phyloP scores from a whole-genome alignment of 495 filamentous ascomycete genomes.

The Xylaria venustula region DNA sequence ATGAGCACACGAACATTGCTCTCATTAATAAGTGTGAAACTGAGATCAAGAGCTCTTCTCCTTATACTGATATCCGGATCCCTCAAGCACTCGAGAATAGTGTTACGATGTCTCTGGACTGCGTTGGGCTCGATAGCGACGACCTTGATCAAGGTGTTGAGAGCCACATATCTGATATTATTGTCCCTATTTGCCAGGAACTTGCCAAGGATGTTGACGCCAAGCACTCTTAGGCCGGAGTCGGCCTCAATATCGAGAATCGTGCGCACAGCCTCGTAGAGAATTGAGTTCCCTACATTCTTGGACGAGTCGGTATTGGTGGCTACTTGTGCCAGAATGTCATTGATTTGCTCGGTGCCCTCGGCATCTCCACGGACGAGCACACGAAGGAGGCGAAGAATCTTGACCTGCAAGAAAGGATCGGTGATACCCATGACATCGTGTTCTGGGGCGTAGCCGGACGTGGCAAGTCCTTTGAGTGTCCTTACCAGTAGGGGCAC shows the following conservation, averaged over 20 bases:
- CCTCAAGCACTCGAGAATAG: constrained; percentile 91
- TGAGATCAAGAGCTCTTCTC: constrained; percentile 88
- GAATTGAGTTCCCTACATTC: constrained; percentile 96
- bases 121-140: constrained; percentile 97
- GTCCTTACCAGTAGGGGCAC: constrained; percentile 78
- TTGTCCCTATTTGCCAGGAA: constrained; percentile 97
- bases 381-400: constrained; percentile 79
- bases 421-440: constrained; percentile 98
- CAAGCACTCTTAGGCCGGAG: constrained; percentile 86
- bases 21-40: constrained; percentile 97
- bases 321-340: constrained; percentile 96
- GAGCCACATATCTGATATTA: constrained; percentile 96
- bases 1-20: constrained; percentile 91
- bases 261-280: constrained; percentile 95
- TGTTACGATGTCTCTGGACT: constrained; percentile 94
- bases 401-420: constrained; percentile 98
- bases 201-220: constrained; percentile 97
- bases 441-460: constrained; percentile 96
- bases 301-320: constrained; percentile 98
- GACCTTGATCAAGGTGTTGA: constrained; percentile 97
- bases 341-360: constrained; percentile 96
- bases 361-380: constrained; percentile 82
- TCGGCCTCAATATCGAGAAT: constrained; percentile 98
- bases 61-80: constrained; percentile 99
- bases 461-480: constrained; percentile 85